Percentiles rank a stretch among this genome's conserved stretches.
These are phyloP conservation scores for Trebouxiophyceae sp. DNA, from an alignment of 163 green algal species.

Conservation along the genomic window DNA sequence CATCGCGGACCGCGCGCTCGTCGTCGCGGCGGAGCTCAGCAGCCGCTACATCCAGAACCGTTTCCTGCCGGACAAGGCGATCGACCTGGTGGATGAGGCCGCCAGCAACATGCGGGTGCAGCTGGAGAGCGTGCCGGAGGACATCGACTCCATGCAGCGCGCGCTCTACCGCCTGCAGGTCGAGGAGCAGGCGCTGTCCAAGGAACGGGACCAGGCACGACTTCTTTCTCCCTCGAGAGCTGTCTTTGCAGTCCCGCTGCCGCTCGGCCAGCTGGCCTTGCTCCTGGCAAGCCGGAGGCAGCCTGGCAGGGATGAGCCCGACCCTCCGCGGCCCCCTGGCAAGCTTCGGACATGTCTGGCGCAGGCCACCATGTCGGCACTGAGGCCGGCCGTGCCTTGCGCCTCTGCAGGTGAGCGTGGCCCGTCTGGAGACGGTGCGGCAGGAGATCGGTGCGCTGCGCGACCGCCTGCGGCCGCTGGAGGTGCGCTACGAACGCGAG, in stretches of 20 bases:
- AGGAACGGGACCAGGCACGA: conserved; percentile 44
- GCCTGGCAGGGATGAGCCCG: too few species aligned
- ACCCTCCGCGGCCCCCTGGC: too few species aligned
- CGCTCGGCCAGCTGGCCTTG: too few species aligned
- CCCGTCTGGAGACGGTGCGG: conserved; percentile 40
- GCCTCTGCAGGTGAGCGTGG: conserved; percentile 17
- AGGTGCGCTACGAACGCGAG: conserved; percentile 54
- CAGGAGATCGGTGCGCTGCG: conserved; percentile 59
- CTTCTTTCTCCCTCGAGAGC: background rate
- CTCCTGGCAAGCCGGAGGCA: too few species aligned
- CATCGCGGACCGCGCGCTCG: conserved; percentile 76
- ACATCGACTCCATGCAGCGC: conserved; percentile 58
- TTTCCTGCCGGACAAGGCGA: conserved; percentile 64
- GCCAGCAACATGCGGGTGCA: conserved; percentile 68
- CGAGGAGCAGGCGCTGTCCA: conserved; percentile 56
- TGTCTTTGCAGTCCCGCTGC: background rate
- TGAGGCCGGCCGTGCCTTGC: too few species aligned
- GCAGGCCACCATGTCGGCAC: too few species aligned
- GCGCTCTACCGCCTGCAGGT: conserved; percentile 42
- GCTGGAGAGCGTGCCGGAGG: conserved; percentile 69
- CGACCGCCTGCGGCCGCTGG: conserved; percentile 71
- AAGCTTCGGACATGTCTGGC: too few species aligned
- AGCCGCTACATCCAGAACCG: conserved; percentile 83
- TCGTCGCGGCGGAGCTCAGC: conserved; percentile 72
- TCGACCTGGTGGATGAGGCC: conserved; percentile 95